Conservation (phyloP, 2,329 filamentous ascomycete species). For the Aspergillus proliferans region DNA sequence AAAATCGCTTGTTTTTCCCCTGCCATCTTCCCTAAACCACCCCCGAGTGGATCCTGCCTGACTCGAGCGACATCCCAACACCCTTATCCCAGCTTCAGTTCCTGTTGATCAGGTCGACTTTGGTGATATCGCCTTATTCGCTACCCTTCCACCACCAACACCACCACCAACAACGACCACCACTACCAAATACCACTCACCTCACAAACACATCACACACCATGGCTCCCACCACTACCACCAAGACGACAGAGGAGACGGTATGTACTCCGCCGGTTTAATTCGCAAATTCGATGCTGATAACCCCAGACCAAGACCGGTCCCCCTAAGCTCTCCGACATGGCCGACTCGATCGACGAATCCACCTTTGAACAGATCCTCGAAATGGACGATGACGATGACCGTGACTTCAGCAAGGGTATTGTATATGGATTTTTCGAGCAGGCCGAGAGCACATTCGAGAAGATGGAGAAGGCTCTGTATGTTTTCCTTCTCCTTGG, state of each 20-base stretch:
- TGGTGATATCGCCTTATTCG: not conserved
- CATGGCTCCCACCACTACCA: constrained; percentile 24
- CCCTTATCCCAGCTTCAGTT: not conserved
- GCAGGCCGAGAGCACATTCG: constrained; percentile 81
- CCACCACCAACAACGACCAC: not conserved
- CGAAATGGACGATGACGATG: constrained; percentile 92
- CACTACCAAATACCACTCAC: not conserved
- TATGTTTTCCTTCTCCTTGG: constrained; percentile 47
- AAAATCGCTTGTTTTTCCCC: not conserved
- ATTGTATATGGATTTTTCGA: constrained; percentile 92
- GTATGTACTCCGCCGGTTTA: constrained; percentile 11
- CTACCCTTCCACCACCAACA: not conserved
- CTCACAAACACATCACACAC: constrained; percentile 6
- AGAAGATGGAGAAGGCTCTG: constrained; percentile 75
- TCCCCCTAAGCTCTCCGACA: constrained; percentile 50
- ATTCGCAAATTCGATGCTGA: not conserved
- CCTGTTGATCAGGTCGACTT: not conserved
- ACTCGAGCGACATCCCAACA: not conserved
- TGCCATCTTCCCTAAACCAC: not conserved
- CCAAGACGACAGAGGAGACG: constrained; percentile 20
- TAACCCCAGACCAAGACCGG: constrained; percentile 40
- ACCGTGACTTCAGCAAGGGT: constrained; percentile 78
- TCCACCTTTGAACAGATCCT: constrained; percentile 88
- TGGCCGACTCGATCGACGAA: constrained; percentile 71
- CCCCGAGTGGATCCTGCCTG: not conserved